These are phyloP conservation scores for Nemophila menziesii DNA, from an alignment of 257 asterid species.

Conservation along the genomic window DNA sequence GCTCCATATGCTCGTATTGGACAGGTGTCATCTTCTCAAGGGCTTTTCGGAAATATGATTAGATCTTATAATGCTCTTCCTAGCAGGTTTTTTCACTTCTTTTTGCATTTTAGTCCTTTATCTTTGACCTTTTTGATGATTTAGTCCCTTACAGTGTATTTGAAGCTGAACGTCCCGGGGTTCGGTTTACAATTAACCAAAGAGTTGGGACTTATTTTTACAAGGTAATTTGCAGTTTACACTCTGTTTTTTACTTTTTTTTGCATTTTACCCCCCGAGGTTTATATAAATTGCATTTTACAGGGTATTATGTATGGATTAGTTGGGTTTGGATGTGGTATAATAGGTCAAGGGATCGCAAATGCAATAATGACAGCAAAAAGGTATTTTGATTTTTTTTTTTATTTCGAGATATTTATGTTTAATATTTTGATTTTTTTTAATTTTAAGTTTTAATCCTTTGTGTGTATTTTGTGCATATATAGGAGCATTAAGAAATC, in stretches of 20 bases:
- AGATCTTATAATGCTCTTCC: conserved; percentile 86
- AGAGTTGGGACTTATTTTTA: conserved; percentile 78
- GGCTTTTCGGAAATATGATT: conserved; percentile 46
- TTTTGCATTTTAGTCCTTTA: not conserved
- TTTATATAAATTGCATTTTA: conserved; percentile 6
- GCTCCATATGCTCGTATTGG: conserved; percentile 97
- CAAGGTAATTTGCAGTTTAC: conserved; percentile 66
- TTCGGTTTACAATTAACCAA: conserved; percentile 60
- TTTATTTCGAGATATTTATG: not conserved
- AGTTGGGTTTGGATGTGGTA: conserved; percentile 95
- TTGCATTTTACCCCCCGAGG: not conserved
- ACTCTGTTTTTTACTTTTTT: not conserved
- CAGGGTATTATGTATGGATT: conserved; percentile 88
- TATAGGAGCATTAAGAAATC: conserved; percentile 75
- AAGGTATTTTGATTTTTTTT: conserved; percentile 36
- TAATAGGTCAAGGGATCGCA: conserved; percentile 95
- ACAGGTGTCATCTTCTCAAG: conserved; percentile 50
- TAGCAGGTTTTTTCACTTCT: conserved; percentile 60
- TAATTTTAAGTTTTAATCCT: not conserved
- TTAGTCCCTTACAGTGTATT: conserved; percentile 48
- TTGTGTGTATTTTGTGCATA: conserved; percentile 1
- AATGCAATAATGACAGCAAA: conserved; percentile 90
- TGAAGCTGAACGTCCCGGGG: conserved; percentile 91
- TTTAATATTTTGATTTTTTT: no score
- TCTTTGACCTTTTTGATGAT: conserved; percentile 2